A percentile compares a stretch with the other conserved stretches of the same genome.
phyloP scores from a whole-genome alignment of 2,329 filamentous ascomycete genomes.

The Pseudocercospora musae region DNA sequence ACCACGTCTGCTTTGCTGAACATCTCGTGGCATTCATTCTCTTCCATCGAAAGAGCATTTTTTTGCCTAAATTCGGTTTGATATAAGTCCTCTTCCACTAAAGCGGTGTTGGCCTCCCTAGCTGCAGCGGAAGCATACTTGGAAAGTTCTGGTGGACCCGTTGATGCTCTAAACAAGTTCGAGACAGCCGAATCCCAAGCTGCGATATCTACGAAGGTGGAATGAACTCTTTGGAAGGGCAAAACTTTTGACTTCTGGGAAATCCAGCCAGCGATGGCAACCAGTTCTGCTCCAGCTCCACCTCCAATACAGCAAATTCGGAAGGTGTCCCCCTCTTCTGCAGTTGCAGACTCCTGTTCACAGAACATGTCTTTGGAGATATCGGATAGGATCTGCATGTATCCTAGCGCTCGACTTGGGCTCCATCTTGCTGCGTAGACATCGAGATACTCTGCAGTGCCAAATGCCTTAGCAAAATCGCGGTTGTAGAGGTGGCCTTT shows the following conservation, averaged over 20 bases:
- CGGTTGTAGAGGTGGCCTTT: constrained; percentile 83
- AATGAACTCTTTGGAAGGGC: constrained; percentile 30
- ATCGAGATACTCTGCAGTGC: constrained; percentile 64
- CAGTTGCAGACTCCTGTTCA: background rate
- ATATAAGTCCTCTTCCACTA: constrained; percentile 35
- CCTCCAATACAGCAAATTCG: constrained; percentile 60
- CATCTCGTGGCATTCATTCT: constrained; percentile 35
- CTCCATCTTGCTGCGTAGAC: constrained; percentile 92
- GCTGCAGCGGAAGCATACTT: constrained; percentile 48
- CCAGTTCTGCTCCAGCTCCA: constrained; percentile 65
- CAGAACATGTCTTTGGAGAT: constrained; percentile 18
- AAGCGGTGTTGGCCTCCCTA: constrained; percentile 40
- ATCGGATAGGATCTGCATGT: constrained; percentile 58
- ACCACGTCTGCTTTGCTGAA: constrained; percentile 51
- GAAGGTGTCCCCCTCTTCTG: constrained; percentile 3
- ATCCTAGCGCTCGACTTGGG: constrained; percentile 77
- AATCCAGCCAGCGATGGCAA: constrained; percentile 57
- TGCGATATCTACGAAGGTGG: constrained; percentile 76
- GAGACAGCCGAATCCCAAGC: constrained; percentile 67
- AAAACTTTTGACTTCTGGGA: constrained; percentile 1
- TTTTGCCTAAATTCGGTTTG: constrained; percentile 46
- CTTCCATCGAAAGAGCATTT: constrained; percentile 49
- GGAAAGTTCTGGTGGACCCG: constrained; percentile 46
- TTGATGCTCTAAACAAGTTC: constrained; percentile 57
- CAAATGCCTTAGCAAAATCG: constrained; percentile 80